Evolutionary conservation across 2,329 filamentous ascomycete genomes (phyloP).

Genomic region (Penicillium paneum): DNA sequence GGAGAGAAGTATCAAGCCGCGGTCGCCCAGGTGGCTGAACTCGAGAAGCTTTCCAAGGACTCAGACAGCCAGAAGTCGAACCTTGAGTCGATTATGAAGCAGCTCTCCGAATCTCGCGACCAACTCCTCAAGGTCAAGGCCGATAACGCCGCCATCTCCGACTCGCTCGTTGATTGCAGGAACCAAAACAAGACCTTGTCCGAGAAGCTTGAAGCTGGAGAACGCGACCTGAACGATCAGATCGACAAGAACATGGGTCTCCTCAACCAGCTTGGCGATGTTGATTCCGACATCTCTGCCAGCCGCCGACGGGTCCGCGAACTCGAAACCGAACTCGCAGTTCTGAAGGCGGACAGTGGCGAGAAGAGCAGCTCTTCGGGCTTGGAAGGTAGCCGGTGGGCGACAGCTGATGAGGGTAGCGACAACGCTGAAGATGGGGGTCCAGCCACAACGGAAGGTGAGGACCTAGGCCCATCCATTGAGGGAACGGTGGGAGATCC

Average conservation of each 20-base stretch:
- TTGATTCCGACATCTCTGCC: conserved; percentile 35
- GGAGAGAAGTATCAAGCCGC: conserved; percentile 39
- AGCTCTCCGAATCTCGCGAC: conserved; percentile 35
- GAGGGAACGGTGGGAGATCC: conserved; percentile 48
- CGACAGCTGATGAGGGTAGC: conserved; percentile 31
- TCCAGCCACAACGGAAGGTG: conserved; percentile 43
- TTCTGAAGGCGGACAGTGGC: conserved; percentile 33
- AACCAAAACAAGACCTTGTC: conserved; percentile 31
- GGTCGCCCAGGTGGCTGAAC: conserved; percentile 66
- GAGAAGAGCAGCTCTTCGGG: conserved; percentile 31
- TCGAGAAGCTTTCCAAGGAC: conserved; percentile 75
- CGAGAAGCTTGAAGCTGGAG: conserved; percentile 33
- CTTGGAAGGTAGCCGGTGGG: conserved; percentile 44
- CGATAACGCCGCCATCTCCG: conserved; percentile 28
- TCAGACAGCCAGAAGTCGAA: conserved; percentile 71
- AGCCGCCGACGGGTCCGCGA: conserved; percentile 39
- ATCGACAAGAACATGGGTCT: conserved; percentile 43
- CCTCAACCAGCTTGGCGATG: conserved; percentile 39
- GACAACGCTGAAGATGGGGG: conserved; percentile 33
- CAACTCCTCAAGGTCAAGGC: conserved; percentile 32
- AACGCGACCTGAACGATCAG: conserved; percentile 39
- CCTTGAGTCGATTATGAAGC: conserved; percentile 61
- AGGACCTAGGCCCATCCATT: conserved; percentile 48
- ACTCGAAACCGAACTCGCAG: conserved; percentile 38
- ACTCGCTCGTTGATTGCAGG: conserved; percentile 33